These are phyloP conservation scores for Phytophthora fragariae DNA, from an alignment of 352 stramenopile species.

Conservation along the genomic window DNA sequence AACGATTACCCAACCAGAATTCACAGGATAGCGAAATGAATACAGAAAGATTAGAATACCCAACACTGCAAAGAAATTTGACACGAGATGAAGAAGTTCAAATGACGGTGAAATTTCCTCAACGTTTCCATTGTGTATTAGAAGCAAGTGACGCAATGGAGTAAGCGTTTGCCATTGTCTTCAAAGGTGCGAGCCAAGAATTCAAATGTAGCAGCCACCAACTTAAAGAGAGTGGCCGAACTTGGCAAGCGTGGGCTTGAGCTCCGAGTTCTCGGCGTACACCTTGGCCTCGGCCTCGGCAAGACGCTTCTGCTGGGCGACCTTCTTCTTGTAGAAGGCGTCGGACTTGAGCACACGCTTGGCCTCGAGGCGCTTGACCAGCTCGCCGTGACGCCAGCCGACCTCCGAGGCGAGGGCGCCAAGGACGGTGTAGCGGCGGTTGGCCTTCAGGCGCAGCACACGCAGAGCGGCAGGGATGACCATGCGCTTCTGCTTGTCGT, in stretches of 20 bases:
- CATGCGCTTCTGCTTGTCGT: constrained; percentile 99
- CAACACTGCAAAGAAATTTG: too few relatives aligned
- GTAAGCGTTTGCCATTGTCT: constrained; percentile 35
- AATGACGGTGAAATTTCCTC: constrained; percentile 38
- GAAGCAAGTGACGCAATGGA: constrained; percentile 36
- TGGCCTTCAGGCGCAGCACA: constrained; percentile 95
- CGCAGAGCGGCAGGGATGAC: constrained; percentile 97
- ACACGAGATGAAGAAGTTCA: neutral
- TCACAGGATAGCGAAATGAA: too few relatives aligned
- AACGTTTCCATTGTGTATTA: constrained; percentile 49
- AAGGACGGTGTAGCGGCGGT: constrained; percentile 95
- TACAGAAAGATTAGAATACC: too few relatives aligned
- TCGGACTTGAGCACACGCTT: constrained; percentile 95
- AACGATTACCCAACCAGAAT: too few relatives aligned
- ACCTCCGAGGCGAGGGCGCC: constrained; percentile 95
- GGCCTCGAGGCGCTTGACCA: constrained; percentile 95
- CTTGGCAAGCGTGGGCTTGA: constrained; percentile 87
- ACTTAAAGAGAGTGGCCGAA: constrained; percentile 83
- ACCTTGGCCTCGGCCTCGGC: constrained; percentile 92
- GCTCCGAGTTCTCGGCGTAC: constrained; percentile 80
- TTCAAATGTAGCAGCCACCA: constrained; percentile 29
- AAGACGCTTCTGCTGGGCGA: constrained; percentile 91
- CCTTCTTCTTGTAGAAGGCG: constrained; percentile 98
- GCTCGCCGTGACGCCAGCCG: constrained; percentile 97
- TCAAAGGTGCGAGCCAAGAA: constrained; percentile 40